Evolutionary conservation across 2,329 filamentous ascomycete species (phyloP).

Genomic region (Talaromyces atroroseus): DNA sequence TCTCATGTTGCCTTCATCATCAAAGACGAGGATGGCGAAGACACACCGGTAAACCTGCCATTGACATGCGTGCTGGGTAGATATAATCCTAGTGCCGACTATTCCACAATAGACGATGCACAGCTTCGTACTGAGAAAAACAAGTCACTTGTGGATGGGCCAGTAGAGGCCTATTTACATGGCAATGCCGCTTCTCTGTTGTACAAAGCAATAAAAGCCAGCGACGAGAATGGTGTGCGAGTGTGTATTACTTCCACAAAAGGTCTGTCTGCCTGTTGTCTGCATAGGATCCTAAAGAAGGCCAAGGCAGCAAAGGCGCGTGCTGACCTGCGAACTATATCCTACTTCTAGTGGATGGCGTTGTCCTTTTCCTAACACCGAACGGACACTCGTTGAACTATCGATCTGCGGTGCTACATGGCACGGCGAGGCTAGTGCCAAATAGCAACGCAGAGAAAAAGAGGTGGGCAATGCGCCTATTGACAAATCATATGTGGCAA

Average conservation of each 20-base stretch:
- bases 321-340: not conserved
- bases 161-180: slow-evolving; percentile 16
- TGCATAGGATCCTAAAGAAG: too few species aligned
- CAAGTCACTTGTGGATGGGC: not conserved
- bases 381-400: slow-evolving; percentile 15
- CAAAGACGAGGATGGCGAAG: slow-evolving; percentile 11
- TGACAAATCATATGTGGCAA: slow-evolving; percentile 14
- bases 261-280: not conserved
- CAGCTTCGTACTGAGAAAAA: not conserved
- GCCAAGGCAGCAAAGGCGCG: not conserved
- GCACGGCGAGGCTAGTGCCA: slow-evolving; percentile 6
- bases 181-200: slow-evolving; percentile 36
- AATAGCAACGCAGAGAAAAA: not conserved
- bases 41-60: slow-evolving; percentile 10
- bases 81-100: slow-evolving; percentile 5
- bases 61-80: slow-evolving; percentile 12
- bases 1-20: slow-evolving; percentile 12
- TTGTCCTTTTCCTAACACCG: slow-evolving; percentile 10
- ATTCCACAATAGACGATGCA: slow-evolving; percentile 1
- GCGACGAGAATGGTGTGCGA: slow-evolving; percentile 18
- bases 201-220: slow-evolving; percentile 17
- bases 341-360: slow-evolving; percentile 6
- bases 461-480: slow-evolving; percentile 11
- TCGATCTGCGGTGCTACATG: slow-evolving; percentile 12
- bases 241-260: slow-evolving; percentile 10